phyloP scores from a whole-genome alignment of 1,284 basidiomycete genomes.

The Cystobasidium sp. region DNA sequence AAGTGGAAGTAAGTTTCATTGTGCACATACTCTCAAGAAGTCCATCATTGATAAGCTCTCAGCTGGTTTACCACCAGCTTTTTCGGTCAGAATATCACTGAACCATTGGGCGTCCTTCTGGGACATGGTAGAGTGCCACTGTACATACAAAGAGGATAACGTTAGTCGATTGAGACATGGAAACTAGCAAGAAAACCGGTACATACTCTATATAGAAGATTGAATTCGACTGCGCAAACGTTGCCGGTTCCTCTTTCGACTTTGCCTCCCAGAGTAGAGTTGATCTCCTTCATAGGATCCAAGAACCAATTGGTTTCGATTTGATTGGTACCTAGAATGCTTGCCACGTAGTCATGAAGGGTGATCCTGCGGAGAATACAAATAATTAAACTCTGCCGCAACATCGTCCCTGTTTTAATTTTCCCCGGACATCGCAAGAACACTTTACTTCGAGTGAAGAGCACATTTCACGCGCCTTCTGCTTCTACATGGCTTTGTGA shows the following conservation, averaged over 20 bases:
- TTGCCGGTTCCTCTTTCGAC: slow-evolving; percentile 53
- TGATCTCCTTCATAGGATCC: slow-evolving; percentile 29
- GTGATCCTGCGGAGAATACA: slow-evolving; percentile 17
- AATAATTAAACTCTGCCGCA: no score
- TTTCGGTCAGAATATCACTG: slow-evolving; percentile 5
- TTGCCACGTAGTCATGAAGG: slow-evolving; percentile 18
- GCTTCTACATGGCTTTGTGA: no score
- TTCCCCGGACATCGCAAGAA: no score
- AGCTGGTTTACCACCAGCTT: slow-evolving; percentile 7
- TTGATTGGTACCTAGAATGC: slow-evolving; percentile 15
- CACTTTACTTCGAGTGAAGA: no score
- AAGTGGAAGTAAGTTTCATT: no score
- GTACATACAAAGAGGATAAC: slow-evolving; percentile 12
- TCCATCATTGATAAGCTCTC: not conserved
- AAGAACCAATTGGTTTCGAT: slow-evolving; percentile 24
- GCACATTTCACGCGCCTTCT: no score
- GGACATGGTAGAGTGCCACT: slow-evolving; percentile 70
- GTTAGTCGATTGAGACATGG: not conserved
- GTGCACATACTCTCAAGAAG: not conserved
- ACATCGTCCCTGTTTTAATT: no score
- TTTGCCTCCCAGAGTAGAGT: slow-evolving; percentile 1
- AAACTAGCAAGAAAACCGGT: no score
- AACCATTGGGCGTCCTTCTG: slow-evolving; percentile 71
- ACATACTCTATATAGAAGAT: slow-evolving; percentile 71
- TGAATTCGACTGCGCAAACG: slow-evolving; percentile 69